Conservation (phyloP, 257 asterid species). For the Hygrophila difformis region DNA sequence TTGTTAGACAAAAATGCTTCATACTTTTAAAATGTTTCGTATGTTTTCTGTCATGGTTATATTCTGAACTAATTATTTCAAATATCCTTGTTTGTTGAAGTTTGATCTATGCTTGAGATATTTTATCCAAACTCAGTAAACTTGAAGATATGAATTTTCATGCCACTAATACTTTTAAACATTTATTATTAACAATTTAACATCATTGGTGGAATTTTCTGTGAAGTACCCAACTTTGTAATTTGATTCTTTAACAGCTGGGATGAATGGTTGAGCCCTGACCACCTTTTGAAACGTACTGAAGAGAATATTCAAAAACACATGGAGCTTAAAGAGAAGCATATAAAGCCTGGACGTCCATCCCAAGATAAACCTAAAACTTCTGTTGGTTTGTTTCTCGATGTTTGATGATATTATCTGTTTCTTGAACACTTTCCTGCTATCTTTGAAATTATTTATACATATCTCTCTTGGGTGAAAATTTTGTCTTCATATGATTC, state of each 20-base stretch:
- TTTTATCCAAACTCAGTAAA: neutral
- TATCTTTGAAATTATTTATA: neutral
- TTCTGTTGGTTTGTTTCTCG: conserved; percentile 35
- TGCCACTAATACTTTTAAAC: conserved; percentile 4
- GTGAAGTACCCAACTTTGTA: conserved; percentile 3
- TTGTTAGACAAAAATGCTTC: neutral
- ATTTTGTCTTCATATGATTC: neutral
- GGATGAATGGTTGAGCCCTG: conserved; percentile 76
- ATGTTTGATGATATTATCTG: neutral
- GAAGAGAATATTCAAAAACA: conserved; percentile 49
- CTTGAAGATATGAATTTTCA: conserved; percentile 4
- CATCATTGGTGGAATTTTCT: conserved; percentile 2
- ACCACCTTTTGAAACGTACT: conserved; percentile 44
- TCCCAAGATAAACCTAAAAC: conserved; percentile 34
- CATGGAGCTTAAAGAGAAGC: conserved; percentile 35
- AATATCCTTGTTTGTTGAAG: neutral
- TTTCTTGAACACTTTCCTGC: neutral
- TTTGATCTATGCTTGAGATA: conserved; percentile 5
- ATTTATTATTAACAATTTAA: conserved; percentile 1
- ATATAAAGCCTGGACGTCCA: conserved; percentile 29
- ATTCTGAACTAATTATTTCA: conserved; percentile 8
- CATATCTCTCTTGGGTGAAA: neutral
- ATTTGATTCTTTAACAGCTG: conserved; percentile 41
- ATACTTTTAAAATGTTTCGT: neutral
- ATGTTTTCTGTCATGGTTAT: conserved; percentile 9